Conservation (phyloP, 2,329 filamentous ascomycete genomes). For the Eutypa lata region DNA sequence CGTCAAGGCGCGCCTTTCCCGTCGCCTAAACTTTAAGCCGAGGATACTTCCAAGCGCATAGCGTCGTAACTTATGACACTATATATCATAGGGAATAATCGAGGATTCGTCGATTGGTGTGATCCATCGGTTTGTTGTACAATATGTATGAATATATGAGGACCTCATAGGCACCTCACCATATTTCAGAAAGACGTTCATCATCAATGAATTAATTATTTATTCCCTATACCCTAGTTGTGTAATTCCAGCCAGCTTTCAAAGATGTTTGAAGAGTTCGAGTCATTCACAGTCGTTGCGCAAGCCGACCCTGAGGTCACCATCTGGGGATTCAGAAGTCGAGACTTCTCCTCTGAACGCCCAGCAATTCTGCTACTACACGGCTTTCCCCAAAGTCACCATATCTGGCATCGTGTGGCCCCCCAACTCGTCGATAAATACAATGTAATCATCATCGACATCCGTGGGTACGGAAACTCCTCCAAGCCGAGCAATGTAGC, state of each 20-base stretch:
- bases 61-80: neutral
- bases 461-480: slow-evolving; percentile 50
- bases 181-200: too few relatives aligned
- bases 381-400: slow-evolving; percentile 50
- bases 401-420: slow-evolving; percentile 49
- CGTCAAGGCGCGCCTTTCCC: neutral
- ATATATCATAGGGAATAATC: neutral
- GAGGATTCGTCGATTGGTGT: too few relatives aligned
- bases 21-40: neutral
- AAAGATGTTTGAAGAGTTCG: slow-evolving; percentile 38
- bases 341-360: slow-evolving; percentile 20
- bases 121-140: too few relatives aligned
- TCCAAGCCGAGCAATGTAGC: slow-evolving; percentile 38
- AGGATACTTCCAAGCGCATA: too few relatives aligned
- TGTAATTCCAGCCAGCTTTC: too few relatives aligned
- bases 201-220: too few relatives aligned
- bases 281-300: slow-evolving; percentile 36
- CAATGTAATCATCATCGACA: slow-evolving; percentile 43
- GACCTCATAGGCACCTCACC: too few relatives aligned
- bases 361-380: slow-evolving; percentile 47
- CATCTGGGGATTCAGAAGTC: slow-evolving; percentile 42
- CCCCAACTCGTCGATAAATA: slow-evolving; percentile 36
- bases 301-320: slow-evolving; percentile 33
- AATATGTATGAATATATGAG: too few relatives aligned
- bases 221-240: too few relatives aligned